A percentile compares a stretch with the other conserved stretches of the same genome.
Conservation (phyloP, 768 basidiomycete genomes). For the Daedaleopsis nitida region DNA sequence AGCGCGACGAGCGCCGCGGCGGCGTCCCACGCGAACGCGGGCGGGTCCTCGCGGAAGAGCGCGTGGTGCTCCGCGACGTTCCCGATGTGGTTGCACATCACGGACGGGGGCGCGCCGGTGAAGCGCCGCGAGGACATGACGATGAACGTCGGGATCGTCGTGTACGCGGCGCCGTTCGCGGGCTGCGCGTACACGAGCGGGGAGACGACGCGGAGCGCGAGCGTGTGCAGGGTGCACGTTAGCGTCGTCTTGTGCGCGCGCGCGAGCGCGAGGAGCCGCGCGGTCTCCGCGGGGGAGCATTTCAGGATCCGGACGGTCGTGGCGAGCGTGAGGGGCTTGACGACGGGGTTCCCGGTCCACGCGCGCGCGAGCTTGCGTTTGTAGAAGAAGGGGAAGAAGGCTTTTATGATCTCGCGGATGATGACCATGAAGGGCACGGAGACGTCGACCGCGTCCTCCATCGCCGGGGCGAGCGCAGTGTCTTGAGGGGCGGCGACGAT, state of each 20-base stretch:
- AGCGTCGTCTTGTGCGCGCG: slow-evolving; percentile 36
- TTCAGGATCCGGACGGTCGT: slow-evolving; percentile 33
- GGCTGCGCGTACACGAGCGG: slow-evolving; percentile 23
- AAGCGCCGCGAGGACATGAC: slow-evolving; percentile 39
- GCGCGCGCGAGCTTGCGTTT: slow-evolving; percentile 30
- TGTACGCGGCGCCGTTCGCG: slow-evolving; percentile 6
- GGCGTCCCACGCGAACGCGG: slow-evolving; percentile 30
- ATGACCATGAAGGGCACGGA: slow-evolving; percentile 32
- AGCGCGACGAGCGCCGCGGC: slow-evolving; percentile 32
- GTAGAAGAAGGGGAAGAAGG: slow-evolving; percentile 28
- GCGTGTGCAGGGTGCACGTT: slow-evolving; percentile 33
- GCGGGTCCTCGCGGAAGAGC: slow-evolving; percentile 15
- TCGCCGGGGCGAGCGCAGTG: slow-evolving; percentile 24
- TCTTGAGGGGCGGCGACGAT: slow-evolving; percentile 19
- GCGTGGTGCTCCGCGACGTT: slow-evolving; percentile 24
- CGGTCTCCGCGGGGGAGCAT: slow-evolving; percentile 26
- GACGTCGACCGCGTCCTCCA: slow-evolving; percentile 33
- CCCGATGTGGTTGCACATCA: slow-evolving; percentile 40
- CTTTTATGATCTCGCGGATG: slow-evolving; percentile 22
- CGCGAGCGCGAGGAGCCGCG: slow-evolving; percentile 27
- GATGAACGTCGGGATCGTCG: slow-evolving; percentile 21
- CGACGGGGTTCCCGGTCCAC: slow-evolving; percentile 37
- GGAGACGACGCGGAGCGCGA: slow-evolving; percentile 34
- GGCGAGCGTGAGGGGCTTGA: slow-evolving; percentile 17
- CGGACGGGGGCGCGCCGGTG: slow-evolving; percentile 29